These are phyloP conservation scores for Raphanus sativus DNA, from an alignment of 345 rosid species.

Conservation along the genomic window DNA sequence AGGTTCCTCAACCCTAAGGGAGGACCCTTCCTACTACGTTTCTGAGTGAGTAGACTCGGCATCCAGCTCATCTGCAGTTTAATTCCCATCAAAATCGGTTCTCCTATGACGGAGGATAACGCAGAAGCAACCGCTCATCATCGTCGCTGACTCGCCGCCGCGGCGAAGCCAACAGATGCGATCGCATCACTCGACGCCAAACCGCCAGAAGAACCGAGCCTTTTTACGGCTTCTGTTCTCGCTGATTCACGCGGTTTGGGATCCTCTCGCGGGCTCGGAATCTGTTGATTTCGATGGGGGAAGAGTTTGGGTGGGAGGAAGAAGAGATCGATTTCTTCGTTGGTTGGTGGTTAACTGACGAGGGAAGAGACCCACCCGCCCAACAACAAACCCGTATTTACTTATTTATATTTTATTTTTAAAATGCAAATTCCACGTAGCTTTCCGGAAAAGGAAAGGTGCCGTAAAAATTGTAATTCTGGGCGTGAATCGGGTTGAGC, in stretches of 20 bases:
- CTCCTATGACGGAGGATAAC: conserved; percentile 31
- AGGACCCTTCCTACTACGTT: conserved; percentile 68
- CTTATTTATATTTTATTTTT: neutral
- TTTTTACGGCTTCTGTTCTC: neutral
- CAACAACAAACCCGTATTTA: conserved; percentile 31
- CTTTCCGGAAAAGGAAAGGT: neutral
- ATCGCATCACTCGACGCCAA: conserved; percentile 32
- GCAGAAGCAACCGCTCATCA: conserved; percentile 27
- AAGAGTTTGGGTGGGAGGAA: neutral
- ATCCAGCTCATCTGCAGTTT: conserved; percentile 92
- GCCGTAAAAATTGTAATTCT: too few species aligned
- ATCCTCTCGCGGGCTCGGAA: neutral
- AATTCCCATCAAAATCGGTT: conserved; percentile 47
- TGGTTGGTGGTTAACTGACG: conserved; percentile 27
- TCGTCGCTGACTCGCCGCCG: conserved; percentile 35
- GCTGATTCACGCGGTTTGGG: neutral
- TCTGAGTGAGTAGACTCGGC: conserved; percentile 77
- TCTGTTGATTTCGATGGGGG: neutral
- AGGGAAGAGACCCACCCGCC: conserved; percentile 41
- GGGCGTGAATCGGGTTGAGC: too few species aligned
- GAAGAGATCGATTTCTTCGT: conserved; percentile 23
- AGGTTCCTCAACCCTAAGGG: conserved; percentile 91
- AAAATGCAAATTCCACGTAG: conserved; percentile 17
- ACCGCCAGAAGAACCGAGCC: neutral
- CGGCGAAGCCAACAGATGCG: conserved; percentile 36